Evolutionary conservation across 2,329 filamentous ascomycete genomes (phyloP).

Genomic region (Aureobasidium namibiae): DNA sequence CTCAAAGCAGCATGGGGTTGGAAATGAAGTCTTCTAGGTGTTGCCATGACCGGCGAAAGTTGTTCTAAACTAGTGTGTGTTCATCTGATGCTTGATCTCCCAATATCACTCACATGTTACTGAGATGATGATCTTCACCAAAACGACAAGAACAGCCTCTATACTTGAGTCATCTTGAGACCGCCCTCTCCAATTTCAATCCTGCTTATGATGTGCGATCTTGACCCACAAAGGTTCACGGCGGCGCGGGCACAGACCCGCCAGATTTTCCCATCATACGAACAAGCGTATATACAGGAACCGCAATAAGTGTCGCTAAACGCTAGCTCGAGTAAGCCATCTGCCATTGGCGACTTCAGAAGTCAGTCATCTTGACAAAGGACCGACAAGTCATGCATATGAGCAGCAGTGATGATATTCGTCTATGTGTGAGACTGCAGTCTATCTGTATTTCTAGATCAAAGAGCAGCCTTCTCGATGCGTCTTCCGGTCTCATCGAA

Average conservation of each 20-base stretch:
- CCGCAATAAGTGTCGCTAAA: too few relatives aligned
- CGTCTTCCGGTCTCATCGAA: slow-evolving; percentile 48
- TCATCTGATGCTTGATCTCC: not conserved
- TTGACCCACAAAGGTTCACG: not conserved
- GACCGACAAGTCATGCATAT: too few relatives aligned
- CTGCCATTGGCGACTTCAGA: not conserved
- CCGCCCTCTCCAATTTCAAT: not conserved
- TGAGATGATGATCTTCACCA: not conserved
- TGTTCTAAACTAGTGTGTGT: not conserved
- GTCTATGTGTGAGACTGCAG: not conserved
- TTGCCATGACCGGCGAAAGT: not conserved
- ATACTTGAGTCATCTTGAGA: not conserved
- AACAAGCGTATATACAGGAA: too few relatives aligned
- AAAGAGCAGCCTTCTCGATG: slow-evolving; percentile 26
- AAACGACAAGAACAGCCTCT: not conserved
- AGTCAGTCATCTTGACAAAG: not conserved
- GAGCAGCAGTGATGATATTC: not conserved
- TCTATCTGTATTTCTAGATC: not conserved
- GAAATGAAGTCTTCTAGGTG: not conserved
- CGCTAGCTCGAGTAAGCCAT: too few relatives aligned
- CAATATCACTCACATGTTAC: not conserved
- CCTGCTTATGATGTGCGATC: not conserved
- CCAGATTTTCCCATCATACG: too few relatives aligned
- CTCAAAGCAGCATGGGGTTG: not conserved
- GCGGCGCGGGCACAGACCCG: too few relatives aligned